phyloP scores from a whole-genome alignment of 208 protist genomes.

The Wallacemonas sp. region DNA sequence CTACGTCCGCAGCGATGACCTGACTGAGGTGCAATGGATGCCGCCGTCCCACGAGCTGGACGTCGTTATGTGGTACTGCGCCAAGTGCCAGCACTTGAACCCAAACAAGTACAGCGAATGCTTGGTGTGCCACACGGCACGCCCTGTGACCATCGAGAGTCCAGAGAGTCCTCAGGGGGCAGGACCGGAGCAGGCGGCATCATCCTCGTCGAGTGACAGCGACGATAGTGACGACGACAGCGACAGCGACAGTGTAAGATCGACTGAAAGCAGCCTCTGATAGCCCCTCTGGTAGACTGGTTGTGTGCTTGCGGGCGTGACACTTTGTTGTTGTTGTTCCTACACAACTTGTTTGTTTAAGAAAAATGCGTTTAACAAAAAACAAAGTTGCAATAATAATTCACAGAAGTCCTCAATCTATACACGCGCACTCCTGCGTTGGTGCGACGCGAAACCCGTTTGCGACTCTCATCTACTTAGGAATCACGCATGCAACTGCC shows the following conservation, averaged over 20 bases:
- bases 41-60: constrained; percentile 73
- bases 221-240: constrained; percentile 27
- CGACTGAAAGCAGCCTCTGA: no score
- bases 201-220: constrained; percentile 19
- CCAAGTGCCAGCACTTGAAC: constrained; percentile 57
- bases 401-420: no score
- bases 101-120: constrained; percentile 72
- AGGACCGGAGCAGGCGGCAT: not conserved
- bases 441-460: no score
- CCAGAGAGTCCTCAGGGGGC: constrained; percentile 14
- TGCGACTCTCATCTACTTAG: no score
- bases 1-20: constrained; percentile 74
- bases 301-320: no score
- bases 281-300: no score
- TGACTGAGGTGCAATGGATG: constrained; percentile 62
- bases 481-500: no score
- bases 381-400: no score
- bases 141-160: constrained; percentile 28
- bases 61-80: constrained; percentile 83
- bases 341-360: no score
- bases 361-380: no score
- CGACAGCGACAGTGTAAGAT: not conserved
- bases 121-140: constrained; percentile 62
- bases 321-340: no score
- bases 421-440: no score